phyloP scores from a whole-genome alignment of 108 stramenopile genomes.

The Mediolabrus comicus region DNA sequence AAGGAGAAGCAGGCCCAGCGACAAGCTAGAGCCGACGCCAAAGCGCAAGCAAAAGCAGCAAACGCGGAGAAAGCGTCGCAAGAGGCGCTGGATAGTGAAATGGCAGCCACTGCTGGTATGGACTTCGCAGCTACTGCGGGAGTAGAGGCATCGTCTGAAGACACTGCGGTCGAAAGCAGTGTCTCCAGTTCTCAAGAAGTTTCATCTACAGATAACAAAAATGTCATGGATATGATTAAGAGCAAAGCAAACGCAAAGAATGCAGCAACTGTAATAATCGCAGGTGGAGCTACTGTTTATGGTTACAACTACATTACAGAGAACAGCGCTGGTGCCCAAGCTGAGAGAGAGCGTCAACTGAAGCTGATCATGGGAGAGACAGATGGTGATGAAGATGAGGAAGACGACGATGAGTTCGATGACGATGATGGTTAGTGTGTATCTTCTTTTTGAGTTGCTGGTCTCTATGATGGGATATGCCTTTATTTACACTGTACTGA shows the following conservation, averaged over 20 bases:
- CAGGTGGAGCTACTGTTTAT: slow-evolving; percentile 57
- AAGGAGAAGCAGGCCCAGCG: slow-evolving; percentile 25
- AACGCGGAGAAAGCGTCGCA: slow-evolving; percentile 15
- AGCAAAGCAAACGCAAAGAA: slow-evolving; percentile 41
- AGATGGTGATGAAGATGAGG: slow-evolving; percentile 37
- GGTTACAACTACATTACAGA: slow-evolving; percentile 57
- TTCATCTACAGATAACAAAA: background rate
- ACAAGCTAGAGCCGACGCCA: slow-evolving; percentile 35
- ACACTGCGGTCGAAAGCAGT: background rate
- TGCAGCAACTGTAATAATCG: slow-evolving; percentile 50
- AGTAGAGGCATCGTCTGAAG: slow-evolving; percentile 11
- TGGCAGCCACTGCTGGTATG: slow-evolving; percentile 25
- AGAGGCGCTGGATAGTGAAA: slow-evolving; percentile 13
- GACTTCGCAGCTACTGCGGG: slow-evolving; percentile 29
- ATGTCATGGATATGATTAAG: slow-evolving; percentile 17
- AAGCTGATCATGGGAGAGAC: slow-evolving; percentile 62
- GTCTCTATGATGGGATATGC: background rate
- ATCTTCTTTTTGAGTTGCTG: background rate
- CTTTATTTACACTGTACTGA: background rate
- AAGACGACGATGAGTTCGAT: slow-evolving; percentile 35
- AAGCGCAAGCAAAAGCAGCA: slow-evolving; percentile 24
- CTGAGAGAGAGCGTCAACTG: slow-evolving; percentile 70
- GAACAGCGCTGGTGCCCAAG: slow-evolving; percentile 53
- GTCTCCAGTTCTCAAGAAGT: background rate
- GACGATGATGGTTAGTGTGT: slow-evolving; percentile 26